These are phyloP conservation scores for Alternaria burnsii DNA, from an alignment of 2,329 filamentous ascomycete genomes.

Conservation along the genomic window DNA sequence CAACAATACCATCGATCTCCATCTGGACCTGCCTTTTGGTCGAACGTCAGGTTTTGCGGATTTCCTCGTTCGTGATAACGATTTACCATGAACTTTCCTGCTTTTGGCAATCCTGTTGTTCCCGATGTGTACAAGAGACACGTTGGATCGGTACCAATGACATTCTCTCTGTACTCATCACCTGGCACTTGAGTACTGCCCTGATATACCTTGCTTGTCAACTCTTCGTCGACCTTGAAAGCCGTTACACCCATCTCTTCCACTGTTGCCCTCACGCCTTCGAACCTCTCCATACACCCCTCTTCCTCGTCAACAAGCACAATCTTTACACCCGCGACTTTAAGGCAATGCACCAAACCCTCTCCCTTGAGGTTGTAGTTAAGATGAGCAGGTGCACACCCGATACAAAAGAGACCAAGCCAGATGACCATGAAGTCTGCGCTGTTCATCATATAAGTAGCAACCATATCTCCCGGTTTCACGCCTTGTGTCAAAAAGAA, in stretches of 20 bases:
- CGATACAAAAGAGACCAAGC: constrained; percentile 71
- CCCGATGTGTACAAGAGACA: constrained; percentile 77
- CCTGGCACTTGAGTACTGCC: constrained; percentile 53
- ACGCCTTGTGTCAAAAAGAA: constrained; percentile 60
- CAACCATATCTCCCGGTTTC: constrained; percentile 68
- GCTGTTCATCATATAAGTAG: constrained; percentile 71
- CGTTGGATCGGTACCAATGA: constrained; percentile 63
- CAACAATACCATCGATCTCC: constrained; percentile 74
- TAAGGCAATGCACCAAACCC: constrained; percentile 70
- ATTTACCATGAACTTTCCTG: constrained; percentile 37
- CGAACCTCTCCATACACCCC: constrained; percentile 33
- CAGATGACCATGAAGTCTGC: constrained; percentile 72
- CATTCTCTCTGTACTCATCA: constrained; percentile 62
- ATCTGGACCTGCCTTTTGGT: constrained; percentile 47
- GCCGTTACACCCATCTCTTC: constrained; percentile 34
- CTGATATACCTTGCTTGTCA: constrained; percentile 32
- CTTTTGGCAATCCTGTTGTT: constrained; percentile 77
- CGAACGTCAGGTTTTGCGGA: constrained; percentile 44
- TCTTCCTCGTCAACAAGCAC: constrained; percentile 66
- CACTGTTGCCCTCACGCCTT: constrained; percentile 19
- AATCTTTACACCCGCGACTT: constrained; percentile 63
- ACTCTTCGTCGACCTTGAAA: constrained; percentile 24
- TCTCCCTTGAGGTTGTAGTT: constrained; percentile 72
- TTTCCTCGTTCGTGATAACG: constrained; percentile 46
- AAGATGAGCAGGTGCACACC: constrained; percentile 72